Evolutionary conservation across 225 moss, liverwort and hornwort species (phyloP).

Genomic region (Antitrichia curtipendula): DNA sequence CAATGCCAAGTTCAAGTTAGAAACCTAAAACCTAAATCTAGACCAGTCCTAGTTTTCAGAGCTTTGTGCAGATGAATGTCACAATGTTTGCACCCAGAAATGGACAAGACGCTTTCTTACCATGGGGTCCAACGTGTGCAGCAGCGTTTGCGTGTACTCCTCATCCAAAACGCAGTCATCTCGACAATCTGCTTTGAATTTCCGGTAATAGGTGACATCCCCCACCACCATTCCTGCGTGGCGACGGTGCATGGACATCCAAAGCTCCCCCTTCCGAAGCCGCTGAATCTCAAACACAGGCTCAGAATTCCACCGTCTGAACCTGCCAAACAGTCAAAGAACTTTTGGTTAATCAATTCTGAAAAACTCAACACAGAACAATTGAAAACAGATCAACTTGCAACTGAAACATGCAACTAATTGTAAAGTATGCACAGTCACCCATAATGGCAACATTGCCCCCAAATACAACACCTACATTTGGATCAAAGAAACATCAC

Average conservation of each 20-base stretch:
- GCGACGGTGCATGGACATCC: slow-evolving; percentile 44
- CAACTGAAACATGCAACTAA: background rate
- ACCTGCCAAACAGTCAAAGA: background rate
- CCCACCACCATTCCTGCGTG: slow-evolving; percentile 56
- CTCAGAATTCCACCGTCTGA: slow-evolving; percentile 13
- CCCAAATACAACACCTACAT: background rate
- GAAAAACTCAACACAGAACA: background rate
- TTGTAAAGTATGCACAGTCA: background rate
- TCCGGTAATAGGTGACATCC: slow-evolving; percentile 28
- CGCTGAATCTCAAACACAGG: background rate
- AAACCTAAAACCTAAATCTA: too few species aligned
- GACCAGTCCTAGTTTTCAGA: background rate
- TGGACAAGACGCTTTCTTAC: background rate
- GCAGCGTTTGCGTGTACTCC: slow-evolving; percentile 29
- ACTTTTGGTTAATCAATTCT: too few species aligned
- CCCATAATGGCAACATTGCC: background rate
- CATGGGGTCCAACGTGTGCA: slow-evolving; percentile 19
- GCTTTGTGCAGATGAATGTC: background rate
- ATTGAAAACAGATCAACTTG: background rate
- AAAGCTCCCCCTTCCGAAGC: slow-evolving; percentile 40
- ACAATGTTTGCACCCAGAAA: background rate
- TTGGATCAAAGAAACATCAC: too few species aligned
- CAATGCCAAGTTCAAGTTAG: too few species aligned
- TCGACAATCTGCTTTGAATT: slow-evolving; percentile 32
- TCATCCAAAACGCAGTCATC: slow-evolving; percentile 21